Conservation (phyloP, 306 rosid species). For the Ochetophila trinervis region DNA sequence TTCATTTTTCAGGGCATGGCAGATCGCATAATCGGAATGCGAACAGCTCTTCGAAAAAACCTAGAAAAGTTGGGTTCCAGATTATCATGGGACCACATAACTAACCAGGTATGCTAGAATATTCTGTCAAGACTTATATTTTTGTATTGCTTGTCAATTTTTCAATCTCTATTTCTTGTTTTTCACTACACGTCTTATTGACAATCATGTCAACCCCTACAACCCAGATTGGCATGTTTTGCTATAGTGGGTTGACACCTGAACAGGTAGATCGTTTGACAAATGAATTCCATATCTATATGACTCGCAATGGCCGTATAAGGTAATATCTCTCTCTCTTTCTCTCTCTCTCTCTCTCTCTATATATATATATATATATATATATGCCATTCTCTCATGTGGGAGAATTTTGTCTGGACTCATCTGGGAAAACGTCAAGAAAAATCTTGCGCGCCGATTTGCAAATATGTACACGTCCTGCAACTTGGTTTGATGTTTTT, state of each 20-base stretch:
- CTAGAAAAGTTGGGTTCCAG: slow-evolving; percentile 74
- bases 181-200: neutral
- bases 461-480: no score
- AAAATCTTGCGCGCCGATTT: no score
- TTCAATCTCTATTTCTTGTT: neutral
- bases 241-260: slow-evolving; percentile 89
- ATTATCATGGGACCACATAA: slow-evolving; percentile 80
- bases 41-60: slow-evolving; percentile 61
- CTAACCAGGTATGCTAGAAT: slow-evolving; percentile 57
- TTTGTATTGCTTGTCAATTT: neutral
- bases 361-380: neutral
- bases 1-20: slow-evolving; percentile 70
- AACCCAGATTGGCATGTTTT: slow-evolving; percentile 93
- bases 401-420: no score
- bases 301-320: slow-evolving; percentile 95
- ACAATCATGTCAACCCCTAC: slow-evolving; percentile 7
- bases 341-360: neutral
- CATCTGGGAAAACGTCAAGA: no score
- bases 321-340: slow-evolving; percentile 41
- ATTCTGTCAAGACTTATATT: neutral
- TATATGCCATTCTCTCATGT: no score
- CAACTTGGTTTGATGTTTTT: no score
- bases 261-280: slow-evolving; percentile 92
- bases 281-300: slow-evolving; percentile 71
- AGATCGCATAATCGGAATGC: slow-evolving; percentile 88